Conservation (phyloP, 192 early-diverging fungal genomes). For the Podila epigama region DNA sequence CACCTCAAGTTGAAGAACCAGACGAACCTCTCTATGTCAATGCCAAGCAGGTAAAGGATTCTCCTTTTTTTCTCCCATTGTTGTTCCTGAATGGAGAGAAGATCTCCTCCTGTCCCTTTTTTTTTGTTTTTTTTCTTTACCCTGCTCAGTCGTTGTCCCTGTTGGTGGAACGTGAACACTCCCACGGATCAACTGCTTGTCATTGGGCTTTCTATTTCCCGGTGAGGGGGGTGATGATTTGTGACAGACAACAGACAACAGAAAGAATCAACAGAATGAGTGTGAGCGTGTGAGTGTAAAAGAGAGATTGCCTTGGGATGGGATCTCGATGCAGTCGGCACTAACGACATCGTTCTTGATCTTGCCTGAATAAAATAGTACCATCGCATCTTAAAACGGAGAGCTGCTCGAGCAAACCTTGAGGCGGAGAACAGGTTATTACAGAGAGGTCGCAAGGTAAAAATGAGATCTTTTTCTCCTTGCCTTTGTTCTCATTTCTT, state of each 20-base stretch:
- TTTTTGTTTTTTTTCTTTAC: background rate
- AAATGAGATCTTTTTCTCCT: background rate
- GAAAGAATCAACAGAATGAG: no score
- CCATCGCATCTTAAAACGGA: slow-evolving; percentile 92
- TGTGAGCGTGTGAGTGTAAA: no score
- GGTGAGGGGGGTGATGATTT: no score
- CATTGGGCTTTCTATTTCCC: no score
- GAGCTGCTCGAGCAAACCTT: slow-evolving; percentile 85
- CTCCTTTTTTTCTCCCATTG: background rate
- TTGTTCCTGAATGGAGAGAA: no score
- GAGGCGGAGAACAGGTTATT: slow-evolving; percentile 76
- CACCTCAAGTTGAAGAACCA: slow-evolving; percentile 24
- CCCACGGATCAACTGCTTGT: background rate
- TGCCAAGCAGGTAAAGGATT: slow-evolving; percentile 37
- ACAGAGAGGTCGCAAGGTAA: slow-evolving; percentile 63
- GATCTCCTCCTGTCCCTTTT: background rate
- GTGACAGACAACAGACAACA: no score
- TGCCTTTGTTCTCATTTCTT: no score
- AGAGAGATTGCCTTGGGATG: no score
- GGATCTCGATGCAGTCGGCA: background rate
- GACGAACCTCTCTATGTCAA: slow-evolving; percentile 49
- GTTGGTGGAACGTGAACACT: no score
- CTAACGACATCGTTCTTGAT: background rate
- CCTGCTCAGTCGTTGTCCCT: no score
- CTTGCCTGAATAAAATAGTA: slow-evolving; percentile 58